Evolutionary conservation across 352 stramenopile species (phyloP), one percentile per base, ranked within the genome.

Genomic region (Globisporangium mamillatum): DNA sequence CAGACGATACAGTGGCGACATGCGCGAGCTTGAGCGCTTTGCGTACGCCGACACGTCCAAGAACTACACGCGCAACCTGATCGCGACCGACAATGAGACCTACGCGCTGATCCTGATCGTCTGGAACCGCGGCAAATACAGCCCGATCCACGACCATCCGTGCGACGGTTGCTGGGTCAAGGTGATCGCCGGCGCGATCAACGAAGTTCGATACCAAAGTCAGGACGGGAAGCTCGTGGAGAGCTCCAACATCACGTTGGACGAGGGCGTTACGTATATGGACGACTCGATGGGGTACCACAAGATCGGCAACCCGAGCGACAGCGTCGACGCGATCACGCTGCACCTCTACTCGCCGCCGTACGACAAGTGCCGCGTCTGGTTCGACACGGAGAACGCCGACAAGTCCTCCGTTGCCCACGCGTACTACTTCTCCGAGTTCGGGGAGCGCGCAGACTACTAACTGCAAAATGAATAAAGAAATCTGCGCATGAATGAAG

Each of bases 91-190:
- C 74, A 66, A 93, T 69, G 74, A 92, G 72, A 91, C 80, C 5
- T 98, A 95, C 76, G 94, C 92, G n/a, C 79, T 98, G n/a, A 86
- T 98, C 48, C 59, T 98, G 36, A 75, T 98, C 32, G 96, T 95
- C 74, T 98, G 94, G 94, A 98, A 95, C 78, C 79, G 86, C 22
- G 80, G 75, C 58, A 82, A 82, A 77, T 84, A 82, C 74, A 79
- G 81, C 32, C 88, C 86, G 20, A 94, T 97, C 75, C 90, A 97
- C 76, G 88, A 97, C 77, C 90, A 97, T 70, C 89, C 84, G 48
- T 92, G 87, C 66, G 88, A 96, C 66, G 90, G 88, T 29, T 97
- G 90, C 71, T 95, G 85, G 86, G 74, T 95, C 52, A 78, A 86
- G 20, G 82, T 94, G 9, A 78, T 92, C 29, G 54, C 91, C 63